Evolutionary conservation across 1,284 basidiomycete species (phyloP).

Genomic region (Moniliophthora roreri): DNA sequence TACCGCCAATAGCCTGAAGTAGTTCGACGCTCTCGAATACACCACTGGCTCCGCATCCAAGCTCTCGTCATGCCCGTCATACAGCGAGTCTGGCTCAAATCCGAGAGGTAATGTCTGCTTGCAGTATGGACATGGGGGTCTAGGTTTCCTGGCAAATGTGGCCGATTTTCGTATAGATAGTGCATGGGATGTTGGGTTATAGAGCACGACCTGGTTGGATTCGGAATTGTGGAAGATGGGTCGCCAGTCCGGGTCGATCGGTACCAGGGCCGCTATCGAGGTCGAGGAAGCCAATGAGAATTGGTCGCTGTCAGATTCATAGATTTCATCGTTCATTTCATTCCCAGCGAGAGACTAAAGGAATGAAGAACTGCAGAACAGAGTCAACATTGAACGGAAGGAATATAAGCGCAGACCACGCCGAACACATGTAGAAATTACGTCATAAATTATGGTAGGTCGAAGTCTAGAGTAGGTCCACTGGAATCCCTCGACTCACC

Average conservation of each 20-base stretch:
- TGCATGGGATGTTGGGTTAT: slow-evolving; percentile 85
- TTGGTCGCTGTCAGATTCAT: background rate
- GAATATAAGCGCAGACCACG: no score
- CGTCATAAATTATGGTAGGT: no score
- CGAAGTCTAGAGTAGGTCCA: no score
- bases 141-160: slow-evolving; percentile 24
- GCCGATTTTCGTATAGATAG: slow-evolving; percentile 60
- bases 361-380: no score
- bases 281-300: no score
- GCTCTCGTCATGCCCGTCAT: slow-evolving; percentile 10
- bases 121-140: slow-evolving; percentile 68
- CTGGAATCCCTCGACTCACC: no score
- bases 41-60: slow-evolving; percentile 26
- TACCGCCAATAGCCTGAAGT: slow-evolving; percentile 71
- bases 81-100: slow-evolving; percentile 26
- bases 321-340: slow-evolving; percentile 5
- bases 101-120: slow-evolving; percentile 51
- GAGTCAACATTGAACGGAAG: no score
- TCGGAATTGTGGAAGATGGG: slow-evolving; percentile 74
- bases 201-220: slow-evolving; percentile 85
- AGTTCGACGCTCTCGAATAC: slow-evolving; percentile 60
- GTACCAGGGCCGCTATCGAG: slow-evolving; percentile 13
- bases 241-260: slow-evolving; percentile 49
- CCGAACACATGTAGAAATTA: no score
- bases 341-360: background rate